A percentile compares a stretch with the other conserved stretches of the same genome.
Conservation (phyloP, 768 basidiomycete species). For the Paxillus rubicundulus region DNA sequence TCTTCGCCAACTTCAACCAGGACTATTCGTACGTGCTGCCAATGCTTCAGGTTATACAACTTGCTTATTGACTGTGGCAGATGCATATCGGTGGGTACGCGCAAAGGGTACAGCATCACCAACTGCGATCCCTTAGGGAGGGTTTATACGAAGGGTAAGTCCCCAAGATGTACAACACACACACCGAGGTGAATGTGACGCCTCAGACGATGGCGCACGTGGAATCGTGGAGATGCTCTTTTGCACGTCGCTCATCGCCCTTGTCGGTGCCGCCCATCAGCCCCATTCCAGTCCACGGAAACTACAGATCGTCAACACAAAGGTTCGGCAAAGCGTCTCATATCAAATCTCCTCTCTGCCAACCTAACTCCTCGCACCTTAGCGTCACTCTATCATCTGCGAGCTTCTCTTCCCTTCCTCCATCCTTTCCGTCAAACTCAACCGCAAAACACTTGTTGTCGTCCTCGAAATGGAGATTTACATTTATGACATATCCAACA, state of each 20-base stretch:
- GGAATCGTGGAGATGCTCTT: slow-evolving; percentile 99
- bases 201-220: slow-evolving; percentile 83
- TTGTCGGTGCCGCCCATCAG: slow-evolving; percentile 94
- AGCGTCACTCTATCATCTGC: slow-evolving; percentile 99
- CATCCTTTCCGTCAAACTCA: slow-evolving; percentile 96
- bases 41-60: neutral
- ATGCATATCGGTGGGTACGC: slow-evolving; percentile 92
- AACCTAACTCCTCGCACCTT: neutral
- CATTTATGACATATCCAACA: slow-evolving; percentile 98
- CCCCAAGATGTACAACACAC: neutral
- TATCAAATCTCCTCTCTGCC: slow-evolving; percentile 3
- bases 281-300: slow-evolving; percentile 88
- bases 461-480: slow-evolving; percentile 98
- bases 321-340: slow-evolving; percentile 50
- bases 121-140: slow-evolving; percentile 98
- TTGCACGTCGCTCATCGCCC: slow-evolving; percentile 95
- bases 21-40: slow-evolving; percentile 75
- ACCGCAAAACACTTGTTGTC: slow-evolving; percentile 94
- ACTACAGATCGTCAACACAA: slow-evolving; percentile 97
- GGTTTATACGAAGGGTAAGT: slow-evolving; percentile 92
- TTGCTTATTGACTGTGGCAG: slow-evolving; percentile 32
- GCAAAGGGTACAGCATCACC: slow-evolving; percentile 94
- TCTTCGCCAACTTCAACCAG: slow-evolving; percentile 96
- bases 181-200: neutral
- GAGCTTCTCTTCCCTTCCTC: slow-evolving; percentile 96